Conservation (phyloP, 83 land plant species). For the Thuja plicata region DNA sequence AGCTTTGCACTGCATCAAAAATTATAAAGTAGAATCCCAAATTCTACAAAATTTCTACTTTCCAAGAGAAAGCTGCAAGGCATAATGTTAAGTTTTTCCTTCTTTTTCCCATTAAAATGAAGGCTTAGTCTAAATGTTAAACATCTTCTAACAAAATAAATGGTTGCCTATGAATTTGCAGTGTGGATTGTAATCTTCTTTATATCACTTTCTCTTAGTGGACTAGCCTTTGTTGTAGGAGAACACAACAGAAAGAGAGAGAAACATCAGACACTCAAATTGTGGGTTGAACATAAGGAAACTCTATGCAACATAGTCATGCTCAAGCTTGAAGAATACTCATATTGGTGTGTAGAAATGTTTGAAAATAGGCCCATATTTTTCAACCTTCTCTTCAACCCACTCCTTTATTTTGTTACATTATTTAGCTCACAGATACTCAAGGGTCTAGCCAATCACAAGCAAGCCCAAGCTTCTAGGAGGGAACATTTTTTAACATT, state of each 20-base stretch:
- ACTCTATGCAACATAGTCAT: background rate
- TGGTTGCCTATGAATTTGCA: background rate
- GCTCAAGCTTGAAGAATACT: slow-evolving; percentile 4
- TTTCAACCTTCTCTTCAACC: too few relatives aligned
- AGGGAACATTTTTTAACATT: too few relatives aligned
- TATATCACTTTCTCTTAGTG: background rate
- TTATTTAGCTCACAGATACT: too few relatives aligned
- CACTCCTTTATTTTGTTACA: too few relatives aligned
- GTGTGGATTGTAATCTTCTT: slow-evolving; percentile 1
- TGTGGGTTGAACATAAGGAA: background rate
- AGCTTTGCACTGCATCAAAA: background rate
- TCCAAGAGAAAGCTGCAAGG: background rate
- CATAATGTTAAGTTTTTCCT: too few relatives aligned
- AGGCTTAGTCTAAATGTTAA: background rate
- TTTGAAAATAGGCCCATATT: too few relatives aligned
- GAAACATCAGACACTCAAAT: background rate
- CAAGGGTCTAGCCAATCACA: too few relatives aligned
- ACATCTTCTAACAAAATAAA: background rate
- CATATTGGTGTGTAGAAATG: background rate
- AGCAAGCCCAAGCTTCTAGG: too few relatives aligned
- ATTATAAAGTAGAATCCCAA: too few relatives aligned
- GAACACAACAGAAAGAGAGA: background rate
- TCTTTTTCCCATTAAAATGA: background rate
- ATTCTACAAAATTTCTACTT: background rate
- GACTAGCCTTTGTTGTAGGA: background rate